Evolutionary conservation across 768 basidiomycete species (phyloP).

Genomic region (Calocera cornea): DNA sequence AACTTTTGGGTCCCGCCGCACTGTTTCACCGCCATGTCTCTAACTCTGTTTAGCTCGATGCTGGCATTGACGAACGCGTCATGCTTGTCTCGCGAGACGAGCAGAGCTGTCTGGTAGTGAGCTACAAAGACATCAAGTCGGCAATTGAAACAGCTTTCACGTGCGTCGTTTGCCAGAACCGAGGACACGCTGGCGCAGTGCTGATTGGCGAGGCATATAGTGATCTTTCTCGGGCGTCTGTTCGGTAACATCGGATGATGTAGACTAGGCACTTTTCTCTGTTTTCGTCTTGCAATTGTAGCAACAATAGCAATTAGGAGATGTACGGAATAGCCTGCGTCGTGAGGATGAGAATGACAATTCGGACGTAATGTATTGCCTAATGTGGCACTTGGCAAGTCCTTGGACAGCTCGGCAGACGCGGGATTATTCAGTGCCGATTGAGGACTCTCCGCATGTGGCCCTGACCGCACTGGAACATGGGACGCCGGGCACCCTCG

Average conservation of each 20-base stretch:
- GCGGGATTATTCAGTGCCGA: slow-evolving; percentile 2
- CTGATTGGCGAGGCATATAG: not conserved
- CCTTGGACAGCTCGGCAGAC: not conserved
- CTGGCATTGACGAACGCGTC: slow-evolving; percentile 82
- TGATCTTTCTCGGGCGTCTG: not conserved
- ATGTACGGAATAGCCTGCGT: slow-evolving; percentile 2
- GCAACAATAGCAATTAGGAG: slow-evolving; percentile 4
- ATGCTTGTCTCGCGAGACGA: slow-evolving; percentile 94
- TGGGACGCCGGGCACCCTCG: not conserved
- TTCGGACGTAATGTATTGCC: not conserved
- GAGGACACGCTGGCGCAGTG: not conserved
- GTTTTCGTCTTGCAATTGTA: slow-evolving; percentile 3
- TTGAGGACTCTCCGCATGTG: not conserved
- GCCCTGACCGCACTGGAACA: not conserved
- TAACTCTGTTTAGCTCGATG: slow-evolving; percentile 54
- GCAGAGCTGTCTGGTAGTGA: slow-evolving; percentile 87
- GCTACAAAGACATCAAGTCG: slow-evolving; percentile 78
- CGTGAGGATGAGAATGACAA: not conserved
- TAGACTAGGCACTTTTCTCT: not conserved
- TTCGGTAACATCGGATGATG: not conserved
- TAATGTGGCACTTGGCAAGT: not conserved
- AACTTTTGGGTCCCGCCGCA: not conserved
- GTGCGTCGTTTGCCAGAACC: slow-evolving; percentile 32
- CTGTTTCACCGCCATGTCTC: not conserved
- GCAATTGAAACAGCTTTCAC: slow-evolving; percentile 74